These are phyloP conservation scores for Penicillium thymicola DNA, from an alignment of 2,329 filamentous ascomycete genomes.

Conservation along the genomic window DNA sequence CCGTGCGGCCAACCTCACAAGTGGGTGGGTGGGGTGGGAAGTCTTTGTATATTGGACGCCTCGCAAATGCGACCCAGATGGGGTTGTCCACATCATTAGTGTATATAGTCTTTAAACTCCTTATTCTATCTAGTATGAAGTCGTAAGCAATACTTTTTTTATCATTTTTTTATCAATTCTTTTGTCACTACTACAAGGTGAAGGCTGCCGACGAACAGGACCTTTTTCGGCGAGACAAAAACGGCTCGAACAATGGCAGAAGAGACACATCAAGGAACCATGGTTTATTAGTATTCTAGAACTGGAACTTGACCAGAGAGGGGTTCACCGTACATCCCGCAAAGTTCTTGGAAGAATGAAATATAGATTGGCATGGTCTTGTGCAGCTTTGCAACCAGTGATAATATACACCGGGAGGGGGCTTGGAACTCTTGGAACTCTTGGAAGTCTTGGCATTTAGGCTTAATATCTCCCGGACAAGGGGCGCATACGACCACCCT, in stretches of 20 bases:
- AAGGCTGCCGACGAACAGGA: not conserved
- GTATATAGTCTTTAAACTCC: not conserved
- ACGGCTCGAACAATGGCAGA: not conserved
- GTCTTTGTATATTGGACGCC: slow-evolving; percentile 17
- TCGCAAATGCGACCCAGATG: slow-evolving; percentile 6
- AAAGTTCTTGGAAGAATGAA: slow-evolving; percentile 3
- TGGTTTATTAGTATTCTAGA: slow-evolving; percentile 4
- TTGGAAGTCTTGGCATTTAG: slow-evolving; percentile 22
- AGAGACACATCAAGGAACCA: slow-evolving; percentile 4
- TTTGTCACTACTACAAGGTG: not conserved
- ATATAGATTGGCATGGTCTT: slow-evolving; percentile 6
- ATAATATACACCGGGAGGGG: slow-evolving; percentile 11
- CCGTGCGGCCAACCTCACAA: slow-evolving; percentile 7
- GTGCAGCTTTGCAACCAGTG: slow-evolving; percentile 5
- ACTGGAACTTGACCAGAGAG: not conserved
- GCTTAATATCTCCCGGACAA: slow-evolving; percentile 21
- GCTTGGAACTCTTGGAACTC: slow-evolving; percentile 19
- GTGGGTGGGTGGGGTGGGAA: slow-evolving; percentile 2
- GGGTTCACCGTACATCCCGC: not conserved
- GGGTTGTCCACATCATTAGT: not conserved
- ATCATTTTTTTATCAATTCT: too few relatives aligned
- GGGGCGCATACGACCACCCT: not conserved
- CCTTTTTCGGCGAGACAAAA: not conserved
- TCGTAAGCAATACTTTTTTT: not conserved
- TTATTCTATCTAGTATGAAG: not conserved